Evolutionary conservation across 441 rosid genomes (phyloP).

Genomic region (Erodium moschatum): DNA sequence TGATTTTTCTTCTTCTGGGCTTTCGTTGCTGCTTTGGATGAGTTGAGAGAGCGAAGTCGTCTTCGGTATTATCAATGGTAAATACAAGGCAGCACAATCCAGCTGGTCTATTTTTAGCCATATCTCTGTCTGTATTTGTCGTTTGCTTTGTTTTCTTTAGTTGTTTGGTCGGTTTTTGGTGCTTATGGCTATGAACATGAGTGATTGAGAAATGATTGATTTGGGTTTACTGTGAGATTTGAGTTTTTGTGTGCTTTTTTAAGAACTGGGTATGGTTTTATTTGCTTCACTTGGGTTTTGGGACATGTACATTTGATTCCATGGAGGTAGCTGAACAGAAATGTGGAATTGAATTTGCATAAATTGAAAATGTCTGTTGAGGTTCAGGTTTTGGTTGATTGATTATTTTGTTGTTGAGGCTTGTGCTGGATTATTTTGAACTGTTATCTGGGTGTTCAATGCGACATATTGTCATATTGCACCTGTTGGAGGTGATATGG

Average conservation of each 20-base stretch:
- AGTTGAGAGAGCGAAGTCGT: background rate
- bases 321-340: background rate
- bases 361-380: conserved; percentile 2
- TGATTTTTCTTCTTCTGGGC: background rate
- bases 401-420: background rate
- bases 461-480: background rate
- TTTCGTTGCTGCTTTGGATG: background rate
- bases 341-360: background rate
- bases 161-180: background rate
- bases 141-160: background rate
- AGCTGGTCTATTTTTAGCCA: background rate
- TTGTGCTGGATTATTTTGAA: conserved; percentile 2
- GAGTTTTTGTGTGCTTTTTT: background rate
- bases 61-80: background rate
- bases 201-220: background rate
- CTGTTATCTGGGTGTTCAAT: background rate
- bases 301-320: background rate
- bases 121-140: conserved; percentile 3
- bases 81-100: background rate
- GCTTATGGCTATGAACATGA: background rate
- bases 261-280: background rate
- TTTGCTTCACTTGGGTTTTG: background rate
- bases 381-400: background rate
- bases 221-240: conserved; percentile 1
- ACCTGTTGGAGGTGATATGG: background rate